A percentile compares a stretch with the other conserved stretches of the same genome.
Conservation (phyloP, 2,329 filamentous ascomycete species). For the Talaromyces sp. region DNA sequence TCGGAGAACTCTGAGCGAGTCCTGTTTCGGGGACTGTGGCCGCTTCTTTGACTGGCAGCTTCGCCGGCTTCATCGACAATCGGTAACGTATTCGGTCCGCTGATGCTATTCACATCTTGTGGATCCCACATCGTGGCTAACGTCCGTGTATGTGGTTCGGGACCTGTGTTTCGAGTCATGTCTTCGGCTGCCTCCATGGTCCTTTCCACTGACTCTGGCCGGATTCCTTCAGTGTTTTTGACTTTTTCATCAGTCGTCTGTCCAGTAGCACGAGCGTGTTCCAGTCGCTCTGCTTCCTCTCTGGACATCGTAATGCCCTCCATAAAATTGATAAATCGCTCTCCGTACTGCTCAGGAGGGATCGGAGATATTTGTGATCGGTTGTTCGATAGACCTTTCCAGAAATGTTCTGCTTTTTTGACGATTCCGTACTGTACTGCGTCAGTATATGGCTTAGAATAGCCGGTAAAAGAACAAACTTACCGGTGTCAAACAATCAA, state of each 20-base stretch:
- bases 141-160: slow-evolving; percentile 60
- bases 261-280: slow-evolving; percentile 29
- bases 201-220: slow-evolving; percentile 46
- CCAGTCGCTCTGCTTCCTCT: slow-evolving; percentile 67
- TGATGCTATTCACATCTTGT: slow-evolving; percentile 53
- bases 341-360: slow-evolving; percentile 83
- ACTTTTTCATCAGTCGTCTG: slow-evolving; percentile 28
- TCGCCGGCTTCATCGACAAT: slow-evolving; percentile 90
- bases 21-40: slow-evolving; percentile 2
- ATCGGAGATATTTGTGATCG: slow-evolving; percentile 88
- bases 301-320: slow-evolving; percentile 82
- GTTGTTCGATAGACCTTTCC: slow-evolving; percentile 85
- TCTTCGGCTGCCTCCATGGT: slow-evolving; percentile 60
- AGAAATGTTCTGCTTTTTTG: slow-evolving; percentile 94
- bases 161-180: slow-evolving; percentile 58
- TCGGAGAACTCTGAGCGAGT: neutral
- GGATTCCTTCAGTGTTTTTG: slow-evolving; percentile 25
- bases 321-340: slow-evolving; percentile 91
- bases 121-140: slow-evolving; percentile 57
- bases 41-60: slow-evolving; percentile 58
- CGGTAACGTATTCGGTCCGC: slow-evolving; percentile 60
- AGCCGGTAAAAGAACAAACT: slow-evolving; percentile 45
- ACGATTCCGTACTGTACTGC: slow-evolving; percentile 74
- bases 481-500: slow-evolving; percentile 96
- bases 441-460: slow-evolving; percentile 16